Evolutionary conservation across 2,329 filamentous ascomycete genomes (phyloP).

Genomic region (Ceratocystiopsis brevicomis): DNA sequence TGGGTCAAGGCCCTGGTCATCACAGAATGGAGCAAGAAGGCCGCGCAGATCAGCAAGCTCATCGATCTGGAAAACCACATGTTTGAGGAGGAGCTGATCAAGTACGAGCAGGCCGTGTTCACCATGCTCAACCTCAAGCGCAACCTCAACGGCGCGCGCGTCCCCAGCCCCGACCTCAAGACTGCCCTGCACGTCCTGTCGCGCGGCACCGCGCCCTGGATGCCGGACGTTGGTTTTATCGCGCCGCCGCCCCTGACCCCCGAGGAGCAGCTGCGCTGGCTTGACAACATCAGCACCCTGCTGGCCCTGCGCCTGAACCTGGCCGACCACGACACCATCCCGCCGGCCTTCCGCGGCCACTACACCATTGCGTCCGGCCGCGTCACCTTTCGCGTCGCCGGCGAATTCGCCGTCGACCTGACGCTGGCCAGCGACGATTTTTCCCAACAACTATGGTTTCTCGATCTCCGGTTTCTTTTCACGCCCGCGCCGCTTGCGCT

Average conservation of each 20-base stretch:
- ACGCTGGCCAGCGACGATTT: slow-evolving; percentile 76
- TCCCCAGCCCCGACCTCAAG: slow-evolving; percentile 78
- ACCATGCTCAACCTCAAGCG: slow-evolving; percentile 54
- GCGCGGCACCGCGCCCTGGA: slow-evolving; percentile 55
- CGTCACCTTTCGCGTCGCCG: slow-evolving; percentile 65
- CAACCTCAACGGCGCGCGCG: slow-evolving; percentile 50
- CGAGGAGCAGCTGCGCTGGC: slow-evolving; percentile 51
- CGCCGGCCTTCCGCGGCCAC: slow-evolving; percentile 47
- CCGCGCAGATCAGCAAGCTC: slow-evolving; percentile 61
- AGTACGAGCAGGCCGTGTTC: slow-evolving; percentile 41
- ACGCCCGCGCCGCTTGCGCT: slow-evolving; percentile 44
- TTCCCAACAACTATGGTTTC: slow-evolving; percentile 75
- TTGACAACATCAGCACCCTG: slow-evolving; percentile 67
- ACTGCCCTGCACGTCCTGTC: slow-evolving; percentile 75
- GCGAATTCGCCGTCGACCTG: slow-evolving; percentile 85
- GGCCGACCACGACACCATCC: slow-evolving; percentile 59
- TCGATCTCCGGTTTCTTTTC: slow-evolving; percentile 77
- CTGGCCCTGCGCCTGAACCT: slow-evolving; percentile 70
- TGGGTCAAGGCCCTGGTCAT: slow-evolving; percentile 90
- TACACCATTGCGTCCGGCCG: slow-evolving; percentile 72
- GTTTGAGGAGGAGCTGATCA: slow-evolving; percentile 33
- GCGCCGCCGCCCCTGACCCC: slow-evolving; percentile 51
- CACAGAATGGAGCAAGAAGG: slow-evolving; percentile 71
- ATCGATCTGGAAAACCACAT: slow-evolving; percentile 74
- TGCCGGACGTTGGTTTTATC: slow-evolving; percentile 71